Evolutionary conservation across 2,329 filamentous ascomycete species (phyloP).

Genomic region (Sphaerulina vaccinii): DNA sequence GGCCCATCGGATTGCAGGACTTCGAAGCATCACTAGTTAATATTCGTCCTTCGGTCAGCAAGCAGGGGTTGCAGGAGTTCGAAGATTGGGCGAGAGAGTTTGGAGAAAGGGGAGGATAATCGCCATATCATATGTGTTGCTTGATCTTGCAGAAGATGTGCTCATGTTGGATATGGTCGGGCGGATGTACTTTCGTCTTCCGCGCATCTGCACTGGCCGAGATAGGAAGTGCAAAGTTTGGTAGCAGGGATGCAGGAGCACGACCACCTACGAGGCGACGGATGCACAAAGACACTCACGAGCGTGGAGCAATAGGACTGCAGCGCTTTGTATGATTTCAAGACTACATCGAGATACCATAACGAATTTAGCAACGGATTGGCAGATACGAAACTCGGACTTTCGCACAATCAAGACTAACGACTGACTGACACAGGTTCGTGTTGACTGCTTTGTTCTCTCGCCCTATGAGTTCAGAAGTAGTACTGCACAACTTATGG

Average conservation of each 20-base stretch:
- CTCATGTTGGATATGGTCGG: not conserved
- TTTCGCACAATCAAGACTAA: too few species aligned
- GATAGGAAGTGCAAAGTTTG: not conserved
- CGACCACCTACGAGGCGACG: not conserved
- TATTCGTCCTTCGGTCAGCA: conserved; percentile 87
- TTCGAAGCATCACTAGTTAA: conserved; percentile 80
- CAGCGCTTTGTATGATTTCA: conserved; percentile 9
- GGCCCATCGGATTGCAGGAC: conserved; percentile 77
- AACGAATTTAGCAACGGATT: not conserved
- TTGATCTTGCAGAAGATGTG: not conserved
- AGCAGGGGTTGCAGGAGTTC: conserved; percentile 78
- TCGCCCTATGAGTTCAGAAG: too few species aligned
- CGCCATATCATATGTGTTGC: not conserved
- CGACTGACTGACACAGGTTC: too few species aligned
- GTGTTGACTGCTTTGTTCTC: too few species aligned
- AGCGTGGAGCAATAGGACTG: conserved; percentile 12
- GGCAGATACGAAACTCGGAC: not conserved
- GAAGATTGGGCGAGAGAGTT: conserved; percentile 94
- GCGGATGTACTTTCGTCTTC: not conserved
- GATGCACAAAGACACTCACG: not conserved
- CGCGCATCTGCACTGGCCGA: not conserved
- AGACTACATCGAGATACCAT: conserved; percentile 6
- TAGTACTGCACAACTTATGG: too few species aligned
- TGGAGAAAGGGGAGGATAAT: conserved; percentile 82
- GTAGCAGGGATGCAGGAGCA: not conserved